A percentile compares a stretch with the other conserved stretches of the same genome.
phyloP scores from a whole-genome alignment of 352 stramenopile species.

The Globisporangium okanoganense region DNA sequence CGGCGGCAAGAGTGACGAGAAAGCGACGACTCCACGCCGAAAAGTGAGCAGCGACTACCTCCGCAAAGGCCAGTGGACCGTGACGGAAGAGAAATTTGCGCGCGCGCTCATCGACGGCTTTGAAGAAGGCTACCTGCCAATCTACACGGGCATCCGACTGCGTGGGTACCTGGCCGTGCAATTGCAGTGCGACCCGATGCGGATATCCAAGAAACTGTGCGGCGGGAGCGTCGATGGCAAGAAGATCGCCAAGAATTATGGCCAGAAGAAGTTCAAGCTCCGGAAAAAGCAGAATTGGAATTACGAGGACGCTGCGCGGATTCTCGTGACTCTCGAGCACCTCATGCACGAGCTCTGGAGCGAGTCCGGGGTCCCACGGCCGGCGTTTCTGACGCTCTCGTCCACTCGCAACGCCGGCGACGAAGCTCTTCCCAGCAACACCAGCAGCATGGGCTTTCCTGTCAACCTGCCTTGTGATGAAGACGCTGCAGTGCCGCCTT shows the following conservation, averaged over 20 bases:
- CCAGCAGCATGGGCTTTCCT: neutral
- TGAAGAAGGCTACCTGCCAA: constrained; percentile 64
- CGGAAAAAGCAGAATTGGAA: constrained; percentile 58
- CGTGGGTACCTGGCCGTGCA: constrained; percentile 74
- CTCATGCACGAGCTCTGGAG: constrained; percentile 54
- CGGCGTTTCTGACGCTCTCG: constrained; percentile 58
- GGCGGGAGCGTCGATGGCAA: constrained; percentile 66
- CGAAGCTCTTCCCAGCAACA: constrained; percentile 12
- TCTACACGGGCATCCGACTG: constrained; percentile 68
- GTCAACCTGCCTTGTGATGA: constrained; percentile 1
- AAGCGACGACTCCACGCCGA: constrained; percentile 23
- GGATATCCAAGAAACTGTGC: constrained; percentile 80
- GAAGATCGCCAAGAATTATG: constrained; percentile 70
- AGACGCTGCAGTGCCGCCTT: constrained; percentile 2
- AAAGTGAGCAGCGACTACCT: constrained; percentile 67
- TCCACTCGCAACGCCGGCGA: constrained; percentile 47
- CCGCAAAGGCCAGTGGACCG: constrained; percentile 72
- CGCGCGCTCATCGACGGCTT: constrained; percentile 64
- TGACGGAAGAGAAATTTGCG: constrained; percentile 58
- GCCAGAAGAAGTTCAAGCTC: constrained; percentile 75
- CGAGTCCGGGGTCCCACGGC: constrained; percentile 44
- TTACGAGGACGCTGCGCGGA: constrained; percentile 34
- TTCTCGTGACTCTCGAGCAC: constrained; percentile 42
- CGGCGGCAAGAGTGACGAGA: neutral
- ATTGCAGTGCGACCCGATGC: constrained; percentile 78